Base-by-base conservation (phyloP, 2,329 filamentous ascomycete species). In the Claviceps pazoutovae region DNA sequence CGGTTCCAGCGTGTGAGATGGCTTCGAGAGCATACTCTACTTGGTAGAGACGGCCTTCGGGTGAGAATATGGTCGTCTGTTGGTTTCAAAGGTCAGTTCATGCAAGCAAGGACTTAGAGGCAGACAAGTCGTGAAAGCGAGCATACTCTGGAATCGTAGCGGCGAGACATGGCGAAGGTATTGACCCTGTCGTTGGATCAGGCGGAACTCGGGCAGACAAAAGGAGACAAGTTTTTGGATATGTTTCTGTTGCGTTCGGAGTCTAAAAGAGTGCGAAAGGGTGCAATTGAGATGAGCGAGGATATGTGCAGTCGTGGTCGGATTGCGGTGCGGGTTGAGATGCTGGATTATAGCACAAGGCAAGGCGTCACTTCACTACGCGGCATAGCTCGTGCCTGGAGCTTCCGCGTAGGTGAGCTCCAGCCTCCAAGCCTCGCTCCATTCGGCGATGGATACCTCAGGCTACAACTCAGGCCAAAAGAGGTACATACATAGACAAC, bases 21-120 rank as follows among this genome's bases (percentile, higher is more conserved):
- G 93, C 93, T 71, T 98, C 93, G 50, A 98, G 82, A 26, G 93
- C 94, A 78, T 98, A 98, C 80, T 98, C 93, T 63, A 98, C 93
- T 73, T 98, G 93, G 72, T 98, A 98, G 56, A 98, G 81, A 66
- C 93, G 90, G 58, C 93, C 93, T 75, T 98, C 93, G 55, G 93
- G 93, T 55, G 93, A 98, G 83, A 98, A 98, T 80, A 98, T 98
- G 68, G 93, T 98, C 62, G 93, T 98, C 90, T 95, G 62, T 46
- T 45, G 21, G 46, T 3, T 9, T 23, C 21, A 47, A 4, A 34
- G 13, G 34, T 52, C 37, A 54, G 53, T 17, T 44, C 43, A 38
- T 46, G 43, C 44, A 34, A 51, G 46, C 42, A 46, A 36, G 9
- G 14, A 36, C 36, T 23, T 9, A 34, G 36, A 47, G 19, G 48